These are phyloP conservation scores for Echria macrotheca DNA, from an alignment of 495 filamentous ascomycete species.

Conservation along the genomic window DNA sequence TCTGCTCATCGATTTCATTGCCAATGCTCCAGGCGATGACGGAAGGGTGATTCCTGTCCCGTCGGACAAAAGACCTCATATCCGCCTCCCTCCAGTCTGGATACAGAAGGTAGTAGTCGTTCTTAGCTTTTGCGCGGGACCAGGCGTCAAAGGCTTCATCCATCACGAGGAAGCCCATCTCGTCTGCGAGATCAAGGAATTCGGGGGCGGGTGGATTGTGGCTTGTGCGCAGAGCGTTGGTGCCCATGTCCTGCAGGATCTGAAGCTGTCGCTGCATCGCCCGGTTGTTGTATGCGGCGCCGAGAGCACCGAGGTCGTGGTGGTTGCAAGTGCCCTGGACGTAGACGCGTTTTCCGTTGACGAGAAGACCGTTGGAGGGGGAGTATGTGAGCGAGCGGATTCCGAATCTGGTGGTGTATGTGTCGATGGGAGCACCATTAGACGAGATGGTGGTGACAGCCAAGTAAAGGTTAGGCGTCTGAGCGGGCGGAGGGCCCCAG, in stretches of 20 bases:
- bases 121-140: conserved; percentile 33
- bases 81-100: conserved; percentile 45
- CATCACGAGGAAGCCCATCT: conserved; percentile 53
- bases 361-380: conserved; percentile 31
- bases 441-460: conserved; percentile 33
- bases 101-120: conserved; percentile 46
- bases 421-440: conserved; percentile 31
- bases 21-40: conserved; percentile 45
- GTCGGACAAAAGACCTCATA: conserved; percentile 40
- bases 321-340: conserved; percentile 44
- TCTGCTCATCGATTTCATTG: conserved; percentile 44
- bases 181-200: conserved; percentile 52
- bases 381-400: conserved; percentile 37
- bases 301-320: conserved; percentile 43
- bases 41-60: conserved; percentile 49
- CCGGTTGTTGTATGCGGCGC: conserved; percentile 40
- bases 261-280: conserved; percentile 41
- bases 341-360: conserved; percentile 36
- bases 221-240: conserved; percentile 44
- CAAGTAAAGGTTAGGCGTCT: conserved; percentile 43
- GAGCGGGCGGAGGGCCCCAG: conserved; percentile 42
- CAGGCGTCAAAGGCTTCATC: conserved; percentile 48
- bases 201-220: conserved; percentile 50
- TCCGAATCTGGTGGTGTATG: conserved; percentile 45
- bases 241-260: conserved; percentile 43